Percentiles rank a stretch among this genome's conserved stretches.
Evolutionary conservation across 208 protist species (phyloP).

Genomic region (Giardia duodenalis): DNA sequence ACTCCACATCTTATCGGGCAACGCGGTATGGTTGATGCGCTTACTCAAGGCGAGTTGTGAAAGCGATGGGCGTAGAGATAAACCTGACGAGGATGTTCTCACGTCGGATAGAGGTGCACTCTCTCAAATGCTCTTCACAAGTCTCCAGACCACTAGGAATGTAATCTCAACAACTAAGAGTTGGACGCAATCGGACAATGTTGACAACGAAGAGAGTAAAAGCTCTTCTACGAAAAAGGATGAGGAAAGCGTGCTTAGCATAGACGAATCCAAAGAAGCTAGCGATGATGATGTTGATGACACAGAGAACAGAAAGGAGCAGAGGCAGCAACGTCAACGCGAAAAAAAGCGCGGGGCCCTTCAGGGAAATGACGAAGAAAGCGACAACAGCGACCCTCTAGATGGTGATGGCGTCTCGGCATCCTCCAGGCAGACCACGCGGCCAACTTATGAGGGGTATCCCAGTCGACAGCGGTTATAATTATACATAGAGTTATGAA

Average conservation of each 20-base stretch:
- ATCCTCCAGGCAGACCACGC: neutral
- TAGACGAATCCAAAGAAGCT: neutral
- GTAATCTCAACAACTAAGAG: too few relatives aligned
- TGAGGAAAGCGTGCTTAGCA: neutral
- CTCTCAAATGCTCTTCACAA: too few relatives aligned
- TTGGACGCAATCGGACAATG: too few relatives aligned
- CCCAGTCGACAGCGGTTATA: too few relatives aligned
- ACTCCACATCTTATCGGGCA: neutral
- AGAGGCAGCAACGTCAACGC: neutral
- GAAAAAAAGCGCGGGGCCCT: too few relatives aligned
- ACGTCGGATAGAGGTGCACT: too few relatives aligned
- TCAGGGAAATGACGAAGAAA: neutral
- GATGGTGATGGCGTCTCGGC: neutral
- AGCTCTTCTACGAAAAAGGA: too few relatives aligned
- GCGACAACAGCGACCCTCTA: neutral
- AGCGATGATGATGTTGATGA: neutral
- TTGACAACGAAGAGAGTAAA: too few relatives aligned
- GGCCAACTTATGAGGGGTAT: neutral
- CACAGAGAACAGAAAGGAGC: neutral
- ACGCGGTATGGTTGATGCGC: too few relatives aligned
- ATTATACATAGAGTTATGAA: too few relatives aligned
- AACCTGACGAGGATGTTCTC: neutral
- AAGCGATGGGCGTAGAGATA: neutral
- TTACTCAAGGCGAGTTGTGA: too few relatives aligned
- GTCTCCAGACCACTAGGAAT: too few relatives aligned